Conservation (phyloP, 352 stramenopile genomes). For the Blastocystis sp. region DNA sequence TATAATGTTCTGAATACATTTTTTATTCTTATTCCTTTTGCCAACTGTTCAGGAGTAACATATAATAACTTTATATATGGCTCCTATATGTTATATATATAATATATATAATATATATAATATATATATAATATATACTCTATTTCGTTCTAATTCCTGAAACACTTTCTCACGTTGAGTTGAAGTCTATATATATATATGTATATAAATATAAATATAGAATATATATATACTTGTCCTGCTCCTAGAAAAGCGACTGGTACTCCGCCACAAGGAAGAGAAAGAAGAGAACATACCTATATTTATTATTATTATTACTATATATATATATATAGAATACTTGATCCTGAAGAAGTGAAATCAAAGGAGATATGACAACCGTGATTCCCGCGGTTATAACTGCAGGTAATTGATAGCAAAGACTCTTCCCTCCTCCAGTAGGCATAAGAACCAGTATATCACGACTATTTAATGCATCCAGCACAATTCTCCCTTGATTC, state of each 20-base stretch:
- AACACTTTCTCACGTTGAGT: neutral
- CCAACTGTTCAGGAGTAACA: slow-evolving; percentile 26
- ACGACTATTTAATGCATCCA: slow-evolving; percentile 60
- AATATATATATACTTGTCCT: slow-evolving; percentile 44
- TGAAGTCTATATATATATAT: neutral
- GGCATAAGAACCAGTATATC: slow-evolving; percentile 98
- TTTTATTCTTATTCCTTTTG: neutral
- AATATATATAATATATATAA: too few relatives aligned
- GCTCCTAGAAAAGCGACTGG: slow-evolving; percentile 53
- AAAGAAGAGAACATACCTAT: slow-evolving; percentile 41
- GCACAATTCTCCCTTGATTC: slow-evolving; percentile 77
- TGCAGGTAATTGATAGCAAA: slow-evolving; percentile 83
- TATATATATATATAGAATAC: slow-evolving; percentile 75
- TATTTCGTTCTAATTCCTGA: neutral
- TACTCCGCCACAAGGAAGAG: slow-evolving; percentile 53
- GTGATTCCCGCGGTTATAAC: slow-evolving; percentile 65
- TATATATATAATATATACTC: neutral
- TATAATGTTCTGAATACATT: neutral
- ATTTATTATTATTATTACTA: too few relatives aligned
- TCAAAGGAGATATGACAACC: slow-evolving; percentile 87
- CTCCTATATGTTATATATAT: too few relatives aligned
- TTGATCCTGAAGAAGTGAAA: slow-evolving; percentile 97
- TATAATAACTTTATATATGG: slow-evolving; percentile 34
- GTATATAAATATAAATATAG: neutral
- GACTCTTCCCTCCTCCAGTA: slow-evolving; percentile 86